These are phyloP conservation scores for Schizosaccharomyces versatilis DNA, from an alignment of 1,139 yeast species.

Conservation along the genomic window DNA sequence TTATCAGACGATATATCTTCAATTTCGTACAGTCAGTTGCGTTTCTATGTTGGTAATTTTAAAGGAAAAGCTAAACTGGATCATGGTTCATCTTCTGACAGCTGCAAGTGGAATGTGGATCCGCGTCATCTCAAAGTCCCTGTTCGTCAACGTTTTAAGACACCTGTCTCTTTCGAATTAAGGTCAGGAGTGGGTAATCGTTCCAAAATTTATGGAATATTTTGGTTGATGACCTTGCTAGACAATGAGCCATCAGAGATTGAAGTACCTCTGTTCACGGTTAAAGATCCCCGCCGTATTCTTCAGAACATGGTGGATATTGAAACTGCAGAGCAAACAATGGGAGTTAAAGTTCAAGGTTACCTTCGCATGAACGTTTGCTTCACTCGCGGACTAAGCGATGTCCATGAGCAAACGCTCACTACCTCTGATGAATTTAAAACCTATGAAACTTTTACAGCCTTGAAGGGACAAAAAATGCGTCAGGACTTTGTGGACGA, in stretches of 20 bases:
- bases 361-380: neutral
- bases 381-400: neutral
- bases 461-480: neutral
- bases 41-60: constrained; percentile 4
- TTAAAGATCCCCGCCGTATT: neutral
- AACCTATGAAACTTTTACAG: neutral
- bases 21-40: constrained; percentile 2
- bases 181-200: constrained; percentile 2
- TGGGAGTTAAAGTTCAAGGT: neutral
- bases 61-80: constrained; percentile 4
- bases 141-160: constrained; percentile 6
- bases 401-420: neutral
- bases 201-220: constrained; percentile 5
- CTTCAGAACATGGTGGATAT: neutral
- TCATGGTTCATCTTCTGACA: neutral
- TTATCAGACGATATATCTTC: neutral
- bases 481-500: neutral
- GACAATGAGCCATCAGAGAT: constrained; percentile 6
- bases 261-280: constrained; percentile 3
- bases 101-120: neutral
- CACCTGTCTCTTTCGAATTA: constrained; percentile 6
- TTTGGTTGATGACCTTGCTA: constrained; percentile 7
- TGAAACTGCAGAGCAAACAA: neutral
- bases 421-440: neutral
- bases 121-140: constrained; percentile 4